A percentile compares a stretch with the other conserved stretches of the same genome.
These are phyloP conservation scores for Colletotrichum tropicicola DNA, from an alignment of 2,329 filamentous ascomycete species.

Conservation along the genomic window DNA sequence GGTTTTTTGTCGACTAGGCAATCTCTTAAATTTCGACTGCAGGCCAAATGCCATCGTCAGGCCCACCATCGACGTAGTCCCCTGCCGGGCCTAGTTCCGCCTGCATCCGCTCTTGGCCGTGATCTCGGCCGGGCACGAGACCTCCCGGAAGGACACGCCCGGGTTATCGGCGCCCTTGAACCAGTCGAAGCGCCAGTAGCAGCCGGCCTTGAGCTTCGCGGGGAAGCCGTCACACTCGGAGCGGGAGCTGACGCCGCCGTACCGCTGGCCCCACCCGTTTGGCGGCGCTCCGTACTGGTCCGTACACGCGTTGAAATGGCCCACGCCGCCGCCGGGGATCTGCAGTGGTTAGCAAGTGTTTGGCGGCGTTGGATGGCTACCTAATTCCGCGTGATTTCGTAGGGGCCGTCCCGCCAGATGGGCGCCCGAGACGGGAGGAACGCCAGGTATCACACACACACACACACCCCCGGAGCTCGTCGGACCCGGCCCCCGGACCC, in stretches of 20 bases:
- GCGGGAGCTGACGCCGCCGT: constrained; percentile 63
- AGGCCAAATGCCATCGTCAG: too few relatives aligned
- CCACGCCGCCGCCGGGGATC: constrained; percentile 63
- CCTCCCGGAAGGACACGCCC: constrained; percentile 61
- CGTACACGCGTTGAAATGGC: constrained; percentile 55
- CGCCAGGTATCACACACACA: too few relatives aligned
- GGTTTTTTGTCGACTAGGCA: too few relatives aligned
- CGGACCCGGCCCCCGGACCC: background rate
- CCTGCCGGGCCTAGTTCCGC: constrained; percentile 34
- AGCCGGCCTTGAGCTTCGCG: constrained; percentile 61
- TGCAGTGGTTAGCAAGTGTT: too few relatives aligned
- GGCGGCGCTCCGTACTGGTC: constrained; percentile 53
- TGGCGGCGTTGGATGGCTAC: too few relatives aligned
- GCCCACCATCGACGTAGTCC: too few relatives aligned
- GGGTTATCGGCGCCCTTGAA: constrained; percentile 68
- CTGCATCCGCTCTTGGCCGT: constrained; percentile 49
- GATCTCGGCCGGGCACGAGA: constrained; percentile 62
- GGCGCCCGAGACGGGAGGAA: too few relatives aligned
- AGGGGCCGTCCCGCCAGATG: too few relatives aligned
- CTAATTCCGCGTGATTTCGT: too few relatives aligned
- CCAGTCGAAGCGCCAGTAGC: constrained; percentile 73
- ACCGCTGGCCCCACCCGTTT: constrained; percentile 64
- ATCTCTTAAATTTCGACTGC: too few relatives aligned
- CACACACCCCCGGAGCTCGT: background rate
- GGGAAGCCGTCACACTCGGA: constrained; percentile 63